Conservation (phyloP, 2,329 filamentous ascomycete species). For the Trichophyton rubrum region DNA sequence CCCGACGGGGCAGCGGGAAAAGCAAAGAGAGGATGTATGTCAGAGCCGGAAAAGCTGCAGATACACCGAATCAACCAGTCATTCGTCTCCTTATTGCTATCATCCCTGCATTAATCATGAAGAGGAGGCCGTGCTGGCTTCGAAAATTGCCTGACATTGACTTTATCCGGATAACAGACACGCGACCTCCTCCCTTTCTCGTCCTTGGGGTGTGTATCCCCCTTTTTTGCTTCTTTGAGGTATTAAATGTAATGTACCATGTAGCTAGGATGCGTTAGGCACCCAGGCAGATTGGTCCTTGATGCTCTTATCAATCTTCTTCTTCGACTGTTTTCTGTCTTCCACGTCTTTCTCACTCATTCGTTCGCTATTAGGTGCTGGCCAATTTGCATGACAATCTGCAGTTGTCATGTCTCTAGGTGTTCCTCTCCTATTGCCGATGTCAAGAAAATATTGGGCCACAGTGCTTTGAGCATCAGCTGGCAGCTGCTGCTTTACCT, state of each 20-base stretch:
- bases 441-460: not conserved
- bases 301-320: not conserved
- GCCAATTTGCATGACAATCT: not conserved
- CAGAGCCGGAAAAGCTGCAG: too few relatives aligned
- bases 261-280: not conserved
- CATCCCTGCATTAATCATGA: constrained; percentile 2
- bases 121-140: not conserved
- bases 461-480: not conserved
- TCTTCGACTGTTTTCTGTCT: not conserved
- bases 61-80: not conserved
- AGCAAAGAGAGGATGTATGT: not conserved
- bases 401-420: not conserved
- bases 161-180: not conserved
- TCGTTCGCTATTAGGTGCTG: not conserved
- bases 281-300: not conserved
- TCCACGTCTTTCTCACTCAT: not conserved
- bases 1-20: not conserved
- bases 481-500: not conserved
- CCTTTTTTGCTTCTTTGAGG: constrained; percentile 1
- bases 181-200: constrained; percentile 3
- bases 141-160: not conserved
- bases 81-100: not conserved
- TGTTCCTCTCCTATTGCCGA: not conserved
- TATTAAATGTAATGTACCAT: not conserved
- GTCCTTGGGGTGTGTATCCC: not conserved